Conservation (phyloP, 441 rosid species). For the Adansonia madagascariensis region DNA sequence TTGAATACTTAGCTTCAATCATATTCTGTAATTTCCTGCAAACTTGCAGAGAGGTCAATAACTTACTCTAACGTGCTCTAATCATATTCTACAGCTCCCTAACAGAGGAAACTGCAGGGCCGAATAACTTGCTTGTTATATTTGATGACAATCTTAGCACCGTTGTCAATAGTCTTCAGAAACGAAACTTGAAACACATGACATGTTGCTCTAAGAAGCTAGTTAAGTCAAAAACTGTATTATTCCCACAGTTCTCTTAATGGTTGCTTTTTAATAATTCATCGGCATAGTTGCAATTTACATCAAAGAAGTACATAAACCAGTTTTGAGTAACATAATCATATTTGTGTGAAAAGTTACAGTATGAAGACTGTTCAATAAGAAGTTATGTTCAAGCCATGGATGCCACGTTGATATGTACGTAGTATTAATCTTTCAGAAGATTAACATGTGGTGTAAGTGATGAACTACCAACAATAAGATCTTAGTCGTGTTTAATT, state of each 20-base stretch:
- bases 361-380: neutral
- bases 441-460: neutral
- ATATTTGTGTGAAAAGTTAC: too few species aligned
- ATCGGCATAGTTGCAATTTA: neutral
- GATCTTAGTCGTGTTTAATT: neutral
- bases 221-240: constrained; percentile 5
- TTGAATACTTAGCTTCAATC: constrained; percentile 12
- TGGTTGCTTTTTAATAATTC: constrained; percentile 20
- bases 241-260: constrained; percentile 14
- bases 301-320: neutral
- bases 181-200: neutral
- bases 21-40: neutral
- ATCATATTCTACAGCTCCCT: neutral
- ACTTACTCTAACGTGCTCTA: neutral
- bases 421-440: too few species aligned
- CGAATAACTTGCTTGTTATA: neutral
- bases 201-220: constrained; percentile 11
- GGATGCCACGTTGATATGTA: neutral
- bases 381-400: neutral
- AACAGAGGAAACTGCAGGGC: neutral
- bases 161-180: neutral
- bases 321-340: too few species aligned
- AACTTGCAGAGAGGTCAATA: neutral
- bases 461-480: neutral
- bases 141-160: constrained; percentile 4